Percentiles rank a stretch among this genome's conserved stretches.
Conservation (phyloP, 805 yeast genomes). For the Candida ovalis region DNA sequence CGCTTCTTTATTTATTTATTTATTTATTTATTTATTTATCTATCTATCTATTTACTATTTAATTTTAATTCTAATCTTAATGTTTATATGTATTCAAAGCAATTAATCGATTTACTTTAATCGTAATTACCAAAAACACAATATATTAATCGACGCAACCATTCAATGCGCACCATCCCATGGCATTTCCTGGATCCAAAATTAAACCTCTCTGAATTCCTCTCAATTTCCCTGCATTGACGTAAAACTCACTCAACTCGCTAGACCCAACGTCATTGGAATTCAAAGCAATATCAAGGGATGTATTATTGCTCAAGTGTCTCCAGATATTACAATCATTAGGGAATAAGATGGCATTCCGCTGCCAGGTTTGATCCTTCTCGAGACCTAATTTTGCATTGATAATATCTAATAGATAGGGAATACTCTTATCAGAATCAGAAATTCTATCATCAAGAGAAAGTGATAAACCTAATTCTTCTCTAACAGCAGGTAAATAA, state of each 20-base stretch:
- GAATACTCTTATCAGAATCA: conserved; percentile 55
- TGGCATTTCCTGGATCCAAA: conserved; percentile 49
- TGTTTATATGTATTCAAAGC: too few relatives aligned
- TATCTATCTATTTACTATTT: not conserved
- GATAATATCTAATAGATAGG: conserved; percentile 53
- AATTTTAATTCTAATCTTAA: not conserved
- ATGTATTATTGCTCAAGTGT: conserved; percentile 50
- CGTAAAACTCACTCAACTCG: conserved; percentile 50
- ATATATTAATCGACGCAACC: conserved; percentile 5
- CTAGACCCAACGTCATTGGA: conserved; percentile 47
- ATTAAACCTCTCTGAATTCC: conserved; percentile 67
- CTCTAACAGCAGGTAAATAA: conserved; percentile 56
- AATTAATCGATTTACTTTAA: too few relatives aligned
- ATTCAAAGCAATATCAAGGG: conserved; percentile 53
- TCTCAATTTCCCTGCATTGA: conserved; percentile 43
- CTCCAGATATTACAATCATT: conserved; percentile 67
- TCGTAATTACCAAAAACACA: not conserved
- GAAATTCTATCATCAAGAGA: conserved; percentile 39
- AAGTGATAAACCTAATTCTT: conserved; percentile 53
- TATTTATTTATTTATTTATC: not conserved
- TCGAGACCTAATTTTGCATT: conserved; percentile 36
- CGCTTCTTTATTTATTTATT: not conserved
- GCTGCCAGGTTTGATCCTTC: conserved; percentile 49
- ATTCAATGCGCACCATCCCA: conserved; percentile 23
- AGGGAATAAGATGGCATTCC: conserved; percentile 73